Conservation (phyloP, 805 yeast genomes). For the Hanseniaspora nectarophila region DNA sequence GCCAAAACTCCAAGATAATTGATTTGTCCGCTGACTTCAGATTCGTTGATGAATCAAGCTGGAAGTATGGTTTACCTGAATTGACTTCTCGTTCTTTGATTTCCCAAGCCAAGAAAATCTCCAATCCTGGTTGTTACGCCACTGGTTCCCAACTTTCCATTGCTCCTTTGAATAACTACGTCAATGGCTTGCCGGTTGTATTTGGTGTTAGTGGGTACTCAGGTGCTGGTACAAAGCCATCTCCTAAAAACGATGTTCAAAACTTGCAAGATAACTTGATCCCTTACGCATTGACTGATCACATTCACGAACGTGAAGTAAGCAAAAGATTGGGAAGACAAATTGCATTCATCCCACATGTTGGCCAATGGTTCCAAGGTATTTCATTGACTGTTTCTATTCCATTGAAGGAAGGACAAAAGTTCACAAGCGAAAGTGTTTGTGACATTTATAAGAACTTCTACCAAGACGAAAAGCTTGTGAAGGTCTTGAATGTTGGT, state of each 20-base stretch:
- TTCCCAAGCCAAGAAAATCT: slow-evolving; percentile 62
- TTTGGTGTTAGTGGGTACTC: slow-evolving; percentile 98
- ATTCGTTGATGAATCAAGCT: slow-evolving; percentile 74
- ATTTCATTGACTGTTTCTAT: slow-evolving; percentile 83
- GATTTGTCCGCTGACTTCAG: slow-evolving; percentile 94
- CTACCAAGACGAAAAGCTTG: slow-evolving; percentile 74
- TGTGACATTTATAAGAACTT: slow-evolving; percentile 67
- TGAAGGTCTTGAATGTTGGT: slow-evolving; percentile 55
- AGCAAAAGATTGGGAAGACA: slow-evolving; percentile 63
- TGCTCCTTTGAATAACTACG: slow-evolving; percentile 65
- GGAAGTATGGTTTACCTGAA: slow-evolving; percentile 96
- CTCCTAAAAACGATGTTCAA: slow-evolving; percentile 80
- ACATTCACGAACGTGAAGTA: slow-evolving; percentile 90
- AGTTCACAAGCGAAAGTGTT: slow-evolving; percentile 73
- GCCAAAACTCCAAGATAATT: slow-evolving; percentile 60
- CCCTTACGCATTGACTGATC: slow-evolving; percentile 93
- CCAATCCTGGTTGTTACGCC: slow-evolving; percentile 99
- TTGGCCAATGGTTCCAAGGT: slow-evolving; percentile 99
- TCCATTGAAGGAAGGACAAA: slow-evolving; percentile 57
- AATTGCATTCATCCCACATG: slow-evolving; percentile 92
- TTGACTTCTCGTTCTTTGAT: slow-evolving; percentile 57
- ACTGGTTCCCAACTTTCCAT: slow-evolving; percentile 92
- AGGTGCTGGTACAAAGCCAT: slow-evolving; percentile 98
- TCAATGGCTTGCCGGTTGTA: slow-evolving; percentile 63
- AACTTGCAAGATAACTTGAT: slow-evolving; percentile 70